Base-by-base conservation (phyloP, 1,139 yeast genomes). In the Pichia sp. region DNA sequence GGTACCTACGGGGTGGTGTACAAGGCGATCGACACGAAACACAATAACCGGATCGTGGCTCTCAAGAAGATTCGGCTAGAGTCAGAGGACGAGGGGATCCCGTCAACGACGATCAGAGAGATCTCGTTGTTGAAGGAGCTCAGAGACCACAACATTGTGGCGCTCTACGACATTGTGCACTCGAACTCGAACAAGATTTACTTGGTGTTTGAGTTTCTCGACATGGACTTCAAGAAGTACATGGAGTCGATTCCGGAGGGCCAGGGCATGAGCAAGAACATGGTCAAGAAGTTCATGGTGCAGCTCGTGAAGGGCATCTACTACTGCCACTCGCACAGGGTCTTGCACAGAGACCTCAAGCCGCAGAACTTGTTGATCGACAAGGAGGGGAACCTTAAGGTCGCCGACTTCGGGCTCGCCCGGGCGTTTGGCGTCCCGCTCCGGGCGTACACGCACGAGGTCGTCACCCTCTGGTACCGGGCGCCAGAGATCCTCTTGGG, bases 1-100 rank as follows among this genome's bases (percentile, higher is more conserved):
- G 99, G 93, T 60, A 93, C 99, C 4, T 93, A 93, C 69, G 99
- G 99, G 61, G 99, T 93, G 54, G 99, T 93, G 30, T 95, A 93
- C 74, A 93, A 93, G 71, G 99, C 99, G 2, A 77, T 90, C 48
- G 98, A 93, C 69, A 81, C 87, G 55, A 85, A 85, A 61, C 92
- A 93, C 71, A 88, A 89, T 66, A 91, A 92, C 74, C 77, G 98
- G 53, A 81, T 92, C 31, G 99, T 93, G 48, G 99, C 99, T 0
- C 75, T 95, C 64, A 93, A 93, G 71, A 93, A 93, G 73, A 93
- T 93, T 71, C 81, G 99, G 57, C 77, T 95, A 55, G 99, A 95
- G 69, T 90, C 96, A 48, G 99, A 95, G 71, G 98, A 92, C 71
- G 99, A 93, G 72, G 99, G 99, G 46, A 98, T 93, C 40, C 99